phyloP scores from a whole-genome alignment of 1,139 yeast species.

The Blastobotrys proliferans region DNA sequence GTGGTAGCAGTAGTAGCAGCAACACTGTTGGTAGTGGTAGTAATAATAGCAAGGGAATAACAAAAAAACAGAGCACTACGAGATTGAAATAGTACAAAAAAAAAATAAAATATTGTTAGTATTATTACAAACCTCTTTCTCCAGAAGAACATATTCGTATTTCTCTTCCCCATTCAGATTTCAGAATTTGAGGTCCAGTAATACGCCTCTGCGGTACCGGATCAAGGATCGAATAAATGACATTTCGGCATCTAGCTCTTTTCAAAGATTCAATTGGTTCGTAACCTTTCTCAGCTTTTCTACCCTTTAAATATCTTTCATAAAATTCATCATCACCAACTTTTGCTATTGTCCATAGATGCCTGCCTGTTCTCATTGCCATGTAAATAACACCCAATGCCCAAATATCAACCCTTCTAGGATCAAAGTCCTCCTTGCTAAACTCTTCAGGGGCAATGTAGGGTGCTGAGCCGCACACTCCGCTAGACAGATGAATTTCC shows the following conservation, averaged over 20 bases:
- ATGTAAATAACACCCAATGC: slow-evolving; percentile 95
- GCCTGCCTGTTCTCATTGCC: slow-evolving; percentile 97
- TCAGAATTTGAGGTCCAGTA: slow-evolving; percentile 78
- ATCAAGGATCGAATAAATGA: slow-evolving; percentile 83
- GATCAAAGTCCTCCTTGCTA: slow-evolving; percentile 67
- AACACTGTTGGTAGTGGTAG: too few relatives aligned
- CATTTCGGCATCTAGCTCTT: slow-evolving; percentile 79
- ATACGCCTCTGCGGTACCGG: slow-evolving; percentile 82
- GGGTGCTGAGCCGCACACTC: slow-evolving; percentile 87
- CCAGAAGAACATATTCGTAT: slow-evolving; percentile 73
- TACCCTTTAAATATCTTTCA: slow-evolving; percentile 61
- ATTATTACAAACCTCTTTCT: slow-evolving; percentile 26
- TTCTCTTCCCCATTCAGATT: slow-evolving; percentile 93
- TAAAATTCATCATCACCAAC: slow-evolving; percentile 70
- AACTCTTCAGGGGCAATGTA: slow-evolving; percentile 96
- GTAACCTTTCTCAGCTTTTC: slow-evolving; percentile 78
- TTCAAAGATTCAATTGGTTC: slow-evolving; percentile 83
- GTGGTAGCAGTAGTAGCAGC: too few relatives aligned
- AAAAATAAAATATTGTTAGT: neutral
- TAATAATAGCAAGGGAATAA: neutral
- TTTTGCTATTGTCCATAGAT: slow-evolving; percentile 82
- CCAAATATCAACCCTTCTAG: slow-evolving; percentile 91
- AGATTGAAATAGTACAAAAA: neutral
- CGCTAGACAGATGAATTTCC: slow-evolving; percentile 74
- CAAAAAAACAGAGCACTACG: slow-evolving; percentile 5